phyloP scores from a whole-genome alignment of 192 early-diverging fungal species.

The Backusella liffmaniae region DNA sequence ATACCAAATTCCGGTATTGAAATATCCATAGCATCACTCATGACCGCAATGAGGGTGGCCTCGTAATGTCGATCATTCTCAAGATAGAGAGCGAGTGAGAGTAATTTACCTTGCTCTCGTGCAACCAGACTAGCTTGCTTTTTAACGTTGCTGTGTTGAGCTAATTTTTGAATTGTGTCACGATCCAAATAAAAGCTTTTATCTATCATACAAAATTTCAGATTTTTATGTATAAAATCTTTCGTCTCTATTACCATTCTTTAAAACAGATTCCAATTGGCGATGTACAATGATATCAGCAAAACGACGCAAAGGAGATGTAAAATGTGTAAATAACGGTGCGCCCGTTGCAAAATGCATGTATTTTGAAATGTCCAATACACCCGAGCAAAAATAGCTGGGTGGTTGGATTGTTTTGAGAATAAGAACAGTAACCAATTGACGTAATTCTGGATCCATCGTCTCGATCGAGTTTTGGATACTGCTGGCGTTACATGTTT shows the following conservation, averaged over 20 bases:
- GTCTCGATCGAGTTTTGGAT: slow-evolving; percentile 59
- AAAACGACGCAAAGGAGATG: slow-evolving; percentile 94
- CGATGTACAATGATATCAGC: slow-evolving; percentile 98
- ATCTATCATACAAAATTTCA: slow-evolving; percentile 30
- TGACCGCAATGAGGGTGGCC: slow-evolving; percentile 65
- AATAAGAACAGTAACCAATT: slow-evolving; percentile 77
- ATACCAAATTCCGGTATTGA: slow-evolving; percentile 67
- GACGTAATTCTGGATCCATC: slow-evolving; percentile 49
- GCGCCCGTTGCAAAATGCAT: slow-evolving; percentile 90
- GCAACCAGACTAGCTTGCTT: slow-evolving; percentile 70
- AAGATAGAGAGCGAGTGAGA: slow-evolving; percentile 69
- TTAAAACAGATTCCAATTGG: slow-evolving; percentile 66
- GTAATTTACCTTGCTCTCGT: slow-evolving; percentile 61
- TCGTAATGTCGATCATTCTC: slow-evolving; percentile 41
- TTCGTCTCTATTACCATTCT: background rate
- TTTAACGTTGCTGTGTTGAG: slow-evolving; percentile 74
- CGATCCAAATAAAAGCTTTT: slow-evolving; percentile 52
- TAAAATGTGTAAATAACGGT: slow-evolving; percentile 97
- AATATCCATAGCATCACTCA: slow-evolving; percentile 70
- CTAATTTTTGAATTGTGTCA: slow-evolving; percentile 56
- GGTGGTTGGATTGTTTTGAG: slow-evolving; percentile 95
- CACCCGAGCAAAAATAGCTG: slow-evolving; percentile 96
- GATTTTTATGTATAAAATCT: background rate
- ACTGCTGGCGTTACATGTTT: slow-evolving; percentile 58
- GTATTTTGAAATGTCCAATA: slow-evolving; percentile 70